Percentiles rank a stretch among this genome's conserved stretches.
These are phyloP conservation scores for Cryptosporidium ryanae DNA, from an alignment of 169 alveolate genomes.

Conservation along the genomic window DNA sequence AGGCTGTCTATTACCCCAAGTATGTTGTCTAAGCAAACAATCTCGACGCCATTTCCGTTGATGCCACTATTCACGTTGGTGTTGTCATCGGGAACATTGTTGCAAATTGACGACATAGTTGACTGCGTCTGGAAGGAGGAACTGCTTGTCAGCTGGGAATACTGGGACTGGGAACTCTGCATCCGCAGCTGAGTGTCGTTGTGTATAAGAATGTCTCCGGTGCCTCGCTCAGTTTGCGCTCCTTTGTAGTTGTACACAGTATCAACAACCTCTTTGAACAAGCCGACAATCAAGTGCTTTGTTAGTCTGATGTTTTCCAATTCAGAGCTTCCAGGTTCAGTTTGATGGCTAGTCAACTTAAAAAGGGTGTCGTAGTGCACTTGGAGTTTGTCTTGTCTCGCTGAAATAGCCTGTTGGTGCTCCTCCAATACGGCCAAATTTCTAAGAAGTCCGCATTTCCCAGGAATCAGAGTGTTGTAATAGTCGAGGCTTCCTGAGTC, in stretches of 20 bases:
- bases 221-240: not conserved
- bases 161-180: conserved; percentile 48
- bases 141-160: conserved; percentile 33
- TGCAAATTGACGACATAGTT: conserved; percentile 31
- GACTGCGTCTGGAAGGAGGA: conserved; percentile 62
- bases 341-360: no score
- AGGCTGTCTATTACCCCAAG: not conserved
- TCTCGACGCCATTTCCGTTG: not conserved
- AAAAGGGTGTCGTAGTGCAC: no score
- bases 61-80: not conserved
- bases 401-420: no score
- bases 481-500: no score
- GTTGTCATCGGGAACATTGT: not conserved
- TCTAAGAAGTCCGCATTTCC: no score
- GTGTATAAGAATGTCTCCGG: not conserved
- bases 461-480: no score
- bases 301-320: conserved; percentile 49
- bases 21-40: conserved; percentile 9
- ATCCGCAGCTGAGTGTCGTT: not conserved
- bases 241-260: not conserved
- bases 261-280: not conserved
- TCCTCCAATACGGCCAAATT: no score
- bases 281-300: not conserved
- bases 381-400: no score
- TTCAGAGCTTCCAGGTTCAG: not conserved